phyloP scores from a whole-genome alignment of 2,329 filamentous ascomycete species.

The Xylaria sp. region DNA sequence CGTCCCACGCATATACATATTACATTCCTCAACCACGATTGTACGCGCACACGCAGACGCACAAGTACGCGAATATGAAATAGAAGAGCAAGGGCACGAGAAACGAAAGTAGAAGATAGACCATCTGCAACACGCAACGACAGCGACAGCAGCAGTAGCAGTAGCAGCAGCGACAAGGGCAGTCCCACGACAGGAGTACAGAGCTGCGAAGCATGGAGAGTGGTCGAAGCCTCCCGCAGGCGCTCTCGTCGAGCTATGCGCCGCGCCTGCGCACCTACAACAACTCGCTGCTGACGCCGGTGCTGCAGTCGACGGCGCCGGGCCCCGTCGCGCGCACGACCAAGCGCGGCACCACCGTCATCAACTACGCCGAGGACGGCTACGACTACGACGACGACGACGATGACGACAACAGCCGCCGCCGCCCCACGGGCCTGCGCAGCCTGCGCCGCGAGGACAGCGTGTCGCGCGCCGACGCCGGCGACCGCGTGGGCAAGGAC shows the following conservation, averaged over 20 bases:
- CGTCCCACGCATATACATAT: no score
- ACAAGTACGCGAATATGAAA: neutral
- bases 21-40: no score
- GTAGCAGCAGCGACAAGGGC: neutral
- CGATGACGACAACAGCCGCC: constrained; percentile 76
- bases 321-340: constrained; percentile 84
- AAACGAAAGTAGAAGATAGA: neutral
- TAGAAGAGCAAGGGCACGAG: neutral
- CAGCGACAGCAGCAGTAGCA: neutral
- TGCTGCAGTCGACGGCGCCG: constrained; percentile 75
- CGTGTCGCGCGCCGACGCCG: constrained; percentile 69
- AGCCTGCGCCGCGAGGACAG: constrained; percentile 83
- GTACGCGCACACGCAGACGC: neutral
- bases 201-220: constrained; percentile 56
- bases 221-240: constrained; percentile 72
- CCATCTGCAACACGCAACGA: neutral
- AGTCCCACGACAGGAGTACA: neutral
- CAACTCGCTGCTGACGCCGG: constrained; percentile 89
- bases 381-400: constrained; percentile 83
- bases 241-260: constrained; percentile 91
- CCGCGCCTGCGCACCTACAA: constrained; percentile 89
- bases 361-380: constrained; percentile 98
- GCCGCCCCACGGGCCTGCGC: constrained; percentile 84
- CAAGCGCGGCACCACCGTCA: constrained; percentile 93
- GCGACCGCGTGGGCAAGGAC: constrained; percentile 86